Base-by-base conservation (phyloP, 805 yeast species). In the Saccharomycopsis sp. region DNA sequence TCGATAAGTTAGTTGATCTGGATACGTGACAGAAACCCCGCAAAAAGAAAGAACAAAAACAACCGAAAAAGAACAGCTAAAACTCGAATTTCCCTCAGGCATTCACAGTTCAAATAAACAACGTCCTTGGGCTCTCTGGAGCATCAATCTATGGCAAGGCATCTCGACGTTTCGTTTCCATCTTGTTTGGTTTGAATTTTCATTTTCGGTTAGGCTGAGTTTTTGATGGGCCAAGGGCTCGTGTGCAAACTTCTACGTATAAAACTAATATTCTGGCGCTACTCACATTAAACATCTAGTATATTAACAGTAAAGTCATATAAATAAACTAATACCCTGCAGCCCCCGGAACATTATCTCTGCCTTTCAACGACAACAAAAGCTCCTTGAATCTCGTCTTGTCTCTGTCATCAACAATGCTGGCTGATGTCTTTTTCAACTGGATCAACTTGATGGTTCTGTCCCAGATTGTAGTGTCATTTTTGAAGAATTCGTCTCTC, bases 261-360 rank as follows among this genome's bases (percentile, higher is more conserved):
- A n/a, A n/a, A n/a, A n/a, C n/a, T n/a, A n/a, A n/a, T n/a, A n/a
- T n/a, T n/a, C n/a, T n/a, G n/a, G n/a, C n/a, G n/a, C n/a, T n/a
- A n/a, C n/a, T n/a, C n/a, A n/a, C n/a, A n/a, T n/a, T n/a, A n/a
- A n/a, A n/a, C n/a, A n/a, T n/a, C n/a, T n/a, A n/a, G n/a, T n/a
- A n/a, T n/a, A n/a, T n/a, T n/a, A n/a, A n/a, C n/a, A n/a, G n/a
- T n/a, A n/a, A n/a, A n/a, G n/a, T n/a, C n/a, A n/a, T n/a, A n/a
- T n/a, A n/a, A n/a, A n/a, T n/a, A n/a, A n/a, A n/a, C 20, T 73
- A 77, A 68, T 81, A 82, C 14, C 87, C 87, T 34, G 79, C 87
- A 44, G 90, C 91, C 44, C 92, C 93, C 24, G 94, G 94, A 54
- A 83, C 93, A 61, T 79, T 77, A 54, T 78, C 80, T 64, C 87